phyloP scores from a whole-genome alignment of 2,329 filamentous ascomycete genomes.

The Phialophora verrucosa region DNA sequence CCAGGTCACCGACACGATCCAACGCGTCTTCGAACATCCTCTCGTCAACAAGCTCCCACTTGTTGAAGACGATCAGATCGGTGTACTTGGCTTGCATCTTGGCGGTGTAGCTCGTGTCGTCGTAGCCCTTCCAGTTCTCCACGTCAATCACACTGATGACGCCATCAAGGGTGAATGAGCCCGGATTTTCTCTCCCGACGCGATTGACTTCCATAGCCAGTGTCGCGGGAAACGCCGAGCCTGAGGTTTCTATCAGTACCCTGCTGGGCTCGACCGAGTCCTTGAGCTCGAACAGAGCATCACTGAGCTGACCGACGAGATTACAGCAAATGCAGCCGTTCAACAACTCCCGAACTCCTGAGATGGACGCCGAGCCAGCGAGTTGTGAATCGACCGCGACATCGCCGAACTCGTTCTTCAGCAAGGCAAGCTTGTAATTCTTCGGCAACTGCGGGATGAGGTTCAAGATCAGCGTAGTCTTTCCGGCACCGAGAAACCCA shows the following conservation, averaged over 20 bases:
- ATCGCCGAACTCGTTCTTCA: slow-evolving; percentile 99
- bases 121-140: slow-evolving; percentile 93
- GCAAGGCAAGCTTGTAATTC: slow-evolving; percentile 82
- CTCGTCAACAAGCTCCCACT: slow-evolving; percentile 82
- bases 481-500: slow-evolving; percentile 93
- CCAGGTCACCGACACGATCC: slow-evolving; percentile 79
- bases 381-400: slow-evolving; percentile 92
- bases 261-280: slow-evolving; percentile 70
- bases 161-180: slow-evolving; percentile 77
- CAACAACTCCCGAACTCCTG: slow-evolving; percentile 88
- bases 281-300: slow-evolving; percentile 77
- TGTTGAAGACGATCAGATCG: slow-evolving; percentile 89
- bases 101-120: slow-evolving; percentile 87
- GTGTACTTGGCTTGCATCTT: slow-evolving; percentile 88
- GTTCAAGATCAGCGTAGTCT: slow-evolving; percentile 94
- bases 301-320: slow-evolving; percentile 85
- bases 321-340: slow-evolving; percentile 99
- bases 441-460: slow-evolving; percentile 87
- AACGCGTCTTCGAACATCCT: slow-evolving; percentile 75
- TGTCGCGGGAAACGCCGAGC: slow-evolving; percentile 85
- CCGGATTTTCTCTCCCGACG: slow-evolving; percentile 65
- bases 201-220: slow-evolving; percentile 89
- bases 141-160: slow-evolving; percentile 90
- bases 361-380: slow-evolving; percentile 79
- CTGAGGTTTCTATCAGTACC: slow-evolving; percentile 92